Base-by-base conservation (phyloP, 768 basidiomycete genomes). In the Guyanaporus albipodus region DNA sequence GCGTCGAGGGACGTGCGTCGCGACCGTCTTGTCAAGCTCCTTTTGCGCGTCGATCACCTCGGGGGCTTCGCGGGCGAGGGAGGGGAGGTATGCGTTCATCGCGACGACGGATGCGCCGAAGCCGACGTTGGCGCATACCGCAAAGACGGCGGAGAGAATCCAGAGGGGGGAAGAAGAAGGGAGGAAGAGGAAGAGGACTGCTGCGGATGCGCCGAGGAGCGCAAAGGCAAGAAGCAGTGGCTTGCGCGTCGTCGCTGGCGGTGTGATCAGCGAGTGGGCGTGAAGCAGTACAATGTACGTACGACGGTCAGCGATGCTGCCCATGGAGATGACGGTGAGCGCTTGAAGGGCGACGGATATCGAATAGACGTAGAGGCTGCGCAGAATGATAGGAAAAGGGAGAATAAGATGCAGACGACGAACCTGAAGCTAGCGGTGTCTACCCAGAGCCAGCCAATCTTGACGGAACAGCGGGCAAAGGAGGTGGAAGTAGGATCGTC, bases 341-440 rank as follows among this genome's bases (percentile, higher is more conserved):
- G 93, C 94, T 62, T 97, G 94, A 0, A 95, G 66, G 0, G 86
- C 85, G 1, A 97, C 94, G 1, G 89, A 91, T 12, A 83, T 71
- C 1, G 94, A 96, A 65, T 91, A 88, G 24, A 85, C 78, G 61
- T 95, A 93, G 28, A 99, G 72, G 57, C 92, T 94, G 57, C 3
- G 7, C 0, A 23, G 3, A 17, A 11, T 27, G 38, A 54, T 4
- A 50, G 39, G 31, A 26, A 12, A 15, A 38, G 4, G 2, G 17
- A 8, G 6, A 12, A 27, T 8, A 19, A 5, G 14, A 1, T 0
- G 24, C 14, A 6, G 5, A n/a, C 0, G 37, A 52, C 56, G 18
- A 19, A 89, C 91, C 91, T 93, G 64, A 92, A 95, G 60, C 91
- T 92, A 2, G 93, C 91, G 11, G 76, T 91, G 60, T 95, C 93